Conservation (phyloP, 2,329 filamentous ascomycete species). For the Hansfordia pulvinata region DNA sequence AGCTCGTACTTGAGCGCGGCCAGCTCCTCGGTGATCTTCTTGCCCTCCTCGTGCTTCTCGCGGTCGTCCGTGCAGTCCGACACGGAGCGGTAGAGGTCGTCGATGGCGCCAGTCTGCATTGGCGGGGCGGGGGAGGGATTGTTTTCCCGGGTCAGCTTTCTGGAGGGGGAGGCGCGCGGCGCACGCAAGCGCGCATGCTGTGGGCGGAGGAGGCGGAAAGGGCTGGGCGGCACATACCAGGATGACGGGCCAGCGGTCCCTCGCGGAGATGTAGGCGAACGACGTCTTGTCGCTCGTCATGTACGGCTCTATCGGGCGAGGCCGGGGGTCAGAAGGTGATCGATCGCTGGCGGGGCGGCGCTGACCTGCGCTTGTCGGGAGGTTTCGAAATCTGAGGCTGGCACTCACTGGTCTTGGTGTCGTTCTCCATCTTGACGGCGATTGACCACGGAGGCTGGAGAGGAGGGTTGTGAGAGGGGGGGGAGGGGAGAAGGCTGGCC, state of each 20-base stretch:
- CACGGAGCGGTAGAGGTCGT: conserved; percentile 77
- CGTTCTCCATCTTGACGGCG: conserved; percentile 57
- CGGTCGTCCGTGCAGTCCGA: conserved; percentile 43
- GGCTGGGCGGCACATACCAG: conserved; percentile 42
- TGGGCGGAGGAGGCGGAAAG: background rate
- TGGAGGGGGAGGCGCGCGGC: background rate
- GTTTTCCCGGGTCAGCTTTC: conserved; percentile 9
- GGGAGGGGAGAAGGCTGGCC: too few relatives aligned
- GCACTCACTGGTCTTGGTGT: conserved; percentile 57
- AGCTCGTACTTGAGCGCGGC: conserved; percentile 86
- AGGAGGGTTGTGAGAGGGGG: too few relatives aligned
- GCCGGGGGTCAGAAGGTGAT: background rate
- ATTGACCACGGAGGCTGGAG: too few relatives aligned
- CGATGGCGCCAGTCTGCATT: conserved; percentile 78
- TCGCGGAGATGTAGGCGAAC: conserved; percentile 75
- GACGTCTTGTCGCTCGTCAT: conserved; percentile 71
- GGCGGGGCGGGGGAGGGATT: too few relatives aligned
- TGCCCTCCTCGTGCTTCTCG: conserved; percentile 64
- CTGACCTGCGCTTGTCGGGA: conserved; percentile 6
- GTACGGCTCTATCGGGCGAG: conserved; percentile 47
- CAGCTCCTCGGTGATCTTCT: conserved; percentile 68
- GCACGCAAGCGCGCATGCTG: background rate
- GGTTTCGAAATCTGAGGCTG: conserved; percentile 1
- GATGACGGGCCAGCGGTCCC: conserved; percentile 87
- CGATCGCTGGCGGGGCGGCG: too few relatives aligned